Conservation (phyloP, 23 red algal species). For the Cyanidiococcus yangmingshanensis region DNA sequence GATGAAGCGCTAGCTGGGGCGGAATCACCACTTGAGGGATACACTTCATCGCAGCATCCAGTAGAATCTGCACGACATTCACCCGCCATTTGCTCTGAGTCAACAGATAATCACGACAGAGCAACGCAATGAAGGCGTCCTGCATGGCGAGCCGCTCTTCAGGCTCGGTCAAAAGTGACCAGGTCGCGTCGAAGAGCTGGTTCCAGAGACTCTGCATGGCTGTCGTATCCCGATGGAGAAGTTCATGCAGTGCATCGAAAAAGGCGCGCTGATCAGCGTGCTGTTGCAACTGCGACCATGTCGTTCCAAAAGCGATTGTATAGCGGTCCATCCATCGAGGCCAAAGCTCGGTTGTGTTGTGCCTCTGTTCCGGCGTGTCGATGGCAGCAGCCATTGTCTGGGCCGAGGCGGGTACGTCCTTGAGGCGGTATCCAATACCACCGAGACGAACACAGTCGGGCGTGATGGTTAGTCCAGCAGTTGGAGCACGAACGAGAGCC, state of each 20-base stretch:
- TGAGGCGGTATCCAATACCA: not conserved
- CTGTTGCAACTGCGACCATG: not conserved
- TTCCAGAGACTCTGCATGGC: constrained; percentile 37
- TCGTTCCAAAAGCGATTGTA: not conserved
- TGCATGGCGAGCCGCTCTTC: constrained; percentile 30
- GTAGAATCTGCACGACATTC: constrained; percentile 47
- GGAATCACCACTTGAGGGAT: constrained; percentile 30
- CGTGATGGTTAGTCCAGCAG: not conserved
- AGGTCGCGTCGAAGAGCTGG: constrained; percentile 38
- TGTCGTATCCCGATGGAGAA: constrained; percentile 43
- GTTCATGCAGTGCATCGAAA: constrained; percentile 30
- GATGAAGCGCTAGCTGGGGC: constrained; percentile 34
- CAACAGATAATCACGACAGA: constrained; percentile 61
- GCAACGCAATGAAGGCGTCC: constrained; percentile 32
- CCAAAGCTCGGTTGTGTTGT: not conserved
- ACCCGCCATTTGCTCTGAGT: constrained; percentile 42
- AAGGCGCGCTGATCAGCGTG: constrained; percentile 18
- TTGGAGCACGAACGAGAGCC: constrained; percentile 3
- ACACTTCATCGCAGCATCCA: constrained; percentile 41
- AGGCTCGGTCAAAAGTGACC: constrained; percentile 23
- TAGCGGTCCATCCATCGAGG: not conserved
- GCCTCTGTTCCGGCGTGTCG: not conserved
- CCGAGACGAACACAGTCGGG: not conserved
- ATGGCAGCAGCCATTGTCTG: not conserved
- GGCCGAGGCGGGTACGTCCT: not conserved